A percentile compares a stretch with the other conserved stretches of the same genome.
phyloP scores from a whole-genome alignment of 768 basidiomycete genomes.

The Auricularia sp. region DNA sequence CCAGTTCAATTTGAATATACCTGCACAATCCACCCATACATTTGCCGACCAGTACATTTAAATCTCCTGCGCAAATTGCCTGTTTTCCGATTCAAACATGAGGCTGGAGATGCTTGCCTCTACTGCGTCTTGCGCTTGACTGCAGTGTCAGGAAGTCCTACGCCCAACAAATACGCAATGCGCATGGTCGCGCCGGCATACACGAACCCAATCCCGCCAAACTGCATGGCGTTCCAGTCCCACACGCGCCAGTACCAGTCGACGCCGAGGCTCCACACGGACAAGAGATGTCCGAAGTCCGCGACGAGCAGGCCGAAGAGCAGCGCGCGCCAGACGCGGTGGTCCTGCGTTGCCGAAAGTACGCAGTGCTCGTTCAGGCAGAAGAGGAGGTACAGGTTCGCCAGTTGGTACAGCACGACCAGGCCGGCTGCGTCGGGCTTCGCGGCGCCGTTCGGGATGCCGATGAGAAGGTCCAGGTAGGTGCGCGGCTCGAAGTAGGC shows the following conservation, averaged over 20 bases:
- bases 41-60: too few relatives aligned
- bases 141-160: constrained; percentile 17
- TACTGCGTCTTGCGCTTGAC: too few relatives aligned
- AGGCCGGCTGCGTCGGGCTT: neutral
- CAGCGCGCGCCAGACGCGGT: constrained; percentile 33
- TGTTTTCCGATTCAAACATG: too few relatives aligned
- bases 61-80: too few relatives aligned
- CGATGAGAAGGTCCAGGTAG: constrained; percentile 30
- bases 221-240: constrained; percentile 44
- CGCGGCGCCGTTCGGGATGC: constrained; percentile 6
- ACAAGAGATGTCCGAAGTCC: constrained; percentile 38
- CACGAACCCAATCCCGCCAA: constrained; percentile 46
- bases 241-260: constrained; percentile 34
- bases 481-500: constrained; percentile 28
- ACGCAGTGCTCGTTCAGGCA: constrained; percentile 42
- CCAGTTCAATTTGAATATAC: too few relatives aligned
- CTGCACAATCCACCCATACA: too few relatives aligned
- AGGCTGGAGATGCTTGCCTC: too few relatives aligned
- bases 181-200: constrained; percentile 37
- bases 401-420: constrained; percentile 36
- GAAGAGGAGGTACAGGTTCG: constrained; percentile 42
- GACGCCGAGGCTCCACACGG: constrained; percentile 33
- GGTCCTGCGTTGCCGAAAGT: constrained; percentile 31
- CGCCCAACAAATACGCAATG: constrained; percentile 29
- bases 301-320: constrained; percentile 36